A percentile compares a stretch with the other conserved stretches of the same genome.
These are phyloP conservation scores for Zasmidium cellare DNA, from an alignment of 2,329 filamentous ascomycete genomes.

Conservation along the genomic window DNA sequence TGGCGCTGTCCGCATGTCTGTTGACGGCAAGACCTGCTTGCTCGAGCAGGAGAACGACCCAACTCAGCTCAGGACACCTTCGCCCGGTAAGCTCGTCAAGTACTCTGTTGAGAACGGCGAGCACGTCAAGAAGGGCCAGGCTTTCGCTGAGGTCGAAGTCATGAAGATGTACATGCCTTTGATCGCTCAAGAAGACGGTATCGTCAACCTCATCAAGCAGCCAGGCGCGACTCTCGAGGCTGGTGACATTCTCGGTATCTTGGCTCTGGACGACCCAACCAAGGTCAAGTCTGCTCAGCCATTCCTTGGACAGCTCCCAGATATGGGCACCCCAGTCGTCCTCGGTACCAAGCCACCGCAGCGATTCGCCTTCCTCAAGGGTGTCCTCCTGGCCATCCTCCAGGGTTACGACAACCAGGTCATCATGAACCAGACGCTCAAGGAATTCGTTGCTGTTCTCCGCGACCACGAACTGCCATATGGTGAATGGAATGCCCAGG, in stretches of 20 bases:
- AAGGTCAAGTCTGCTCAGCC: slow-evolving; percentile 95
- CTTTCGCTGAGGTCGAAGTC: slow-evolving; percentile 96
- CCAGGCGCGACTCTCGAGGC: slow-evolving; percentile 96
- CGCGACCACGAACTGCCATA: slow-evolving; percentile 89
- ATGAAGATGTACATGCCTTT: slow-evolving; percentile 99
- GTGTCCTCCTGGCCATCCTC: slow-evolving; percentile 82
- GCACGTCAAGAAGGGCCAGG: slow-evolving; percentile 87
- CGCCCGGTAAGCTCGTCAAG: slow-evolving; percentile 96
- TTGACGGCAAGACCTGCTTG: slow-evolving; percentile 96
- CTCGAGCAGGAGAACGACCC: slow-evolving; percentile 99
- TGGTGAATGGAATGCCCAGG: slow-evolving; percentile 93
- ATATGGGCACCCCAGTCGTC: slow-evolving; percentile 81
- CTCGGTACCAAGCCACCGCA: slow-evolving; percentile 91
- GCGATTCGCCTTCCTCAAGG: slow-evolving; percentile 74
- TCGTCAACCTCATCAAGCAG: slow-evolving; percentile 98
- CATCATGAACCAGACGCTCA: slow-evolving; percentile 84
- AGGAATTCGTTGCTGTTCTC: slow-evolving; percentile 86
- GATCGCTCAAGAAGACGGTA: slow-evolving; percentile 88
- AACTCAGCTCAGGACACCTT: slow-evolving; percentile 91
- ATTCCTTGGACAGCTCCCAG: slow-evolving; percentile 86
- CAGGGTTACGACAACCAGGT: slow-evolving; percentile 96
- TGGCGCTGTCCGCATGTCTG: slow-evolving; percentile 89
- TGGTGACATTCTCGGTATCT: slow-evolving; percentile 96
- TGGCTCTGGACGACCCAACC: slow-evolving; percentile 90
- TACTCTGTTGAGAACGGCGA: slow-evolving; percentile 94